phyloP scores from a whole-genome alignment of 768 basidiomycete species.

The Pleurotus pulmonarius region DNA sequence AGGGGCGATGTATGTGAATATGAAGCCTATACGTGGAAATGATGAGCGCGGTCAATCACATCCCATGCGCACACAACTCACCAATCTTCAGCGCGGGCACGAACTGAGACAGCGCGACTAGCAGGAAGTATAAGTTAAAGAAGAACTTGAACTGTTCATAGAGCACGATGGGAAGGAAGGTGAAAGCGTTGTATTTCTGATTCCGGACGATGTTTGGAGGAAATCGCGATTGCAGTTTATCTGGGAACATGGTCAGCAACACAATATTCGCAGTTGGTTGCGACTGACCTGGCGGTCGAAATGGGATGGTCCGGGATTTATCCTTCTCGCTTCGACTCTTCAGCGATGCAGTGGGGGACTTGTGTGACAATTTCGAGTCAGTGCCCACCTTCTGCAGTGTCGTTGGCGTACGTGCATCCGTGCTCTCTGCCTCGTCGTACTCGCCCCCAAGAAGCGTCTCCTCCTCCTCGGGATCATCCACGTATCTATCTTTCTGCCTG shows the following conservation, averaged over 20 bases:
- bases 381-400: slow-evolving; percentile 8
- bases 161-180: slow-evolving; percentile 96
- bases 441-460: slow-evolving; percentile 43
- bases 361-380: slow-evolving; percentile 15
- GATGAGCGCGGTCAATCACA: neutral
- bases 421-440: slow-evolving; percentile 32
- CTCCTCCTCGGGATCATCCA: slow-evolving; percentile 64
- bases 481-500: slow-evolving; percentile 50
- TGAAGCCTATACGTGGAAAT: slow-evolving; percentile 60
- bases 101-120: slow-evolving; percentile 95
- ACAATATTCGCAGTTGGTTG: neutral
- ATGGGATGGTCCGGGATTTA: slow-evolving; percentile 74
- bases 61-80: slow-evolving; percentile 26
- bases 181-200: slow-evolving; percentile 95
- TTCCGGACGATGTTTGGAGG: slow-evolving; percentile 93
- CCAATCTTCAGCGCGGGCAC: slow-evolving; percentile 95
- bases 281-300: slow-evolving; percentile 62
- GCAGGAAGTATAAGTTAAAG: slow-evolving; percentile 97
- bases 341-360: slow-evolving; percentile 19
- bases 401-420: slow-evolving; percentile 17
- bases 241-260: slow-evolving; percentile 29
- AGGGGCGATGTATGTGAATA: slow-evolving; percentile 93
- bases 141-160: slow-evolving; percentile 99
- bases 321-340: slow-evolving; percentile 45
- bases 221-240: slow-evolving; percentile 66